Conservation (phyloP, 139 green algal species). For the Volvox africanus region DNA sequence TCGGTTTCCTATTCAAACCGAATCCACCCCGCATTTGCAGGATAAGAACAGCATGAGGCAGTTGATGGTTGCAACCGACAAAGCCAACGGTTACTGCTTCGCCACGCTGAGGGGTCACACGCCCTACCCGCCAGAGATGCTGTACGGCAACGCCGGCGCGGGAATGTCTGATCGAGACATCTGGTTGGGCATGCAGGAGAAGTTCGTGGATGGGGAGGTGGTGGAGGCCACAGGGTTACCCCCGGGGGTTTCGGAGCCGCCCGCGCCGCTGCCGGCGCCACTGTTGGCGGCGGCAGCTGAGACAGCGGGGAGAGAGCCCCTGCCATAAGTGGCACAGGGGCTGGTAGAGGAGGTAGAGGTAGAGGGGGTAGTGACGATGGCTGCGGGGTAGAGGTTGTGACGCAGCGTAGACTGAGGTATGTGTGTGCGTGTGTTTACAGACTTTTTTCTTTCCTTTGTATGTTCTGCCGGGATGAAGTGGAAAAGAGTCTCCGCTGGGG, state of each 20-base stretch:
- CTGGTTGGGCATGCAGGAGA: conserved; percentile 43
- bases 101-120: conserved; percentile 47
- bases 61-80: conserved; percentile 79
- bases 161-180: conserved; percentile 34
- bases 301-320: neutral
- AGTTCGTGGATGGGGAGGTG: conserved; percentile 48
- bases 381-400: too few relatives aligned
- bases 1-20: too few relatives aligned
- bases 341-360: neutral
- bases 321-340: neutral
- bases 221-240: neutral
- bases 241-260: neutral
- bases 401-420: too few relatives aligned
- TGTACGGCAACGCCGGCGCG: conserved; percentile 26
- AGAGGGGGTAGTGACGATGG: neutral
- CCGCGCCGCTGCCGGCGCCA: neutral
- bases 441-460: too few relatives aligned
- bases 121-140: conserved; percentile 55
- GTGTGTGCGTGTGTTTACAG: too few relatives aligned
- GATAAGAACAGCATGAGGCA: conserved; percentile 72
- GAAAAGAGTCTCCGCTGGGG: too few relatives aligned
- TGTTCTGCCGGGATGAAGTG: too few relatives aligned
- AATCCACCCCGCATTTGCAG: conserved; percentile 16
- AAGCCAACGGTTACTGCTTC: conserved; percentile 85
- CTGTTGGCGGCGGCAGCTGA: neutral